Evolutionary conservation across 768 basidiomycete species (phyloP), one percentile per base, ranked within the genome.

Genomic region (Phallus indusiatus): DNA sequence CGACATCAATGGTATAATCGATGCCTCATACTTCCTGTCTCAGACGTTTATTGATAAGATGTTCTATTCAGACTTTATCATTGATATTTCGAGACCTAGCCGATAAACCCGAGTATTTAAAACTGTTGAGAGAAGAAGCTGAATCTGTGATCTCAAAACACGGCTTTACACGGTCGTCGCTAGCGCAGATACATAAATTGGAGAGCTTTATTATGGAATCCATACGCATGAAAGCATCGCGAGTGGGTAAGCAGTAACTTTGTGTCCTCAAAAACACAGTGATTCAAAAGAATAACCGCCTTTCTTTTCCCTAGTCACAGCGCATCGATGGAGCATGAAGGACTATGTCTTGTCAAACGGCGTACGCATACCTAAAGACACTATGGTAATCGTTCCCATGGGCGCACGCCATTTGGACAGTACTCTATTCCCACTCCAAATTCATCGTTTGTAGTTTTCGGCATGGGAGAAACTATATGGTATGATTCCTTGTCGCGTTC

Each of bases 81-180:
- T 67, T 73, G 16, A 71, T 73, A 0, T 55, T 78, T 1, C 74
- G 68, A 54, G 64, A 76, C n/a, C 65, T 80, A 6, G 74, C 74
- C 17, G 64, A 69, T 0, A 56, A 67, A 21, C 73, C 75, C 1
- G 63, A 72, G 17, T 71, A 73, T 47, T 54, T 69, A 1, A 57
- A 66, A 7, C 66, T 70, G 5, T 52, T 81, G 5, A 72, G 79
- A 0, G 73, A 76, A 56, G 80, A 82, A 64, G 69, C 78, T 5
- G 74, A 76, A 34, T 55, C 61, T 1, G 70, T 75, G 3, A 53
- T 76, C n/a, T 53, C 60, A 3, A 64, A 68, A 4, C 70, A 76
- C 34, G 77, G 72, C 35, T 78, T 75, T 70, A 65, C 67, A 0
- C 73, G 74, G 54, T 63, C 67, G 9, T 65, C 70, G 0, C 60